Evolutionary conservation across 192 early-diverging fungal genomes (phyloP).

Genomic region (Chytriomyces hyalinus): DNA sequence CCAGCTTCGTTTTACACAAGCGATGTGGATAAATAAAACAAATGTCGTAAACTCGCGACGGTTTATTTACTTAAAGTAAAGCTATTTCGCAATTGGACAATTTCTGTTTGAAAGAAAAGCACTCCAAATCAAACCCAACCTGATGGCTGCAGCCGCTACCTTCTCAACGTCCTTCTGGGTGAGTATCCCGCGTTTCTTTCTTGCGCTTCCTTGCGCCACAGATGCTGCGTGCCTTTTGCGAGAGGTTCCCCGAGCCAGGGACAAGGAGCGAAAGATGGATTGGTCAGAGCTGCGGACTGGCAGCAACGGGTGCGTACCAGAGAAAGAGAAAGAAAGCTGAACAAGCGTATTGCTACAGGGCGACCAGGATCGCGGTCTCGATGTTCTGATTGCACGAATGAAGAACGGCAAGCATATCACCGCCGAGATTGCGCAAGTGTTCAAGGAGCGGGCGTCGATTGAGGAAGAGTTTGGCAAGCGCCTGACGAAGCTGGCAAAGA

Average conservation of each 20-base stretch:
- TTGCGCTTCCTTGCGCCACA: background rate
- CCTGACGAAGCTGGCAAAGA: slow-evolving; percentile 56
- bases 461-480: slow-evolving; percentile 65
- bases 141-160: slow-evolving; percentile 4
- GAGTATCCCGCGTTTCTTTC: background rate
- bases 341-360: slow-evolving; percentile 37
- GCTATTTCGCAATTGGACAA: too few relatives aligned
- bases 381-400: slow-evolving; percentile 54
- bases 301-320: too few relatives aligned
- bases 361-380: slow-evolving; percentile 55
- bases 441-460: slow-evolving; percentile 57
- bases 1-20: too few relatives aligned
- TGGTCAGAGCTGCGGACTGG: background rate
- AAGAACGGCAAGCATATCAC: slow-evolving; percentile 56
- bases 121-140: too few relatives aligned
- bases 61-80: too few relatives aligned
- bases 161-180: slow-evolving; percentile 55
- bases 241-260: too few relatives aligned
- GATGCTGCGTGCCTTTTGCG: background rate
- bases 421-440: slow-evolving; percentile 50
- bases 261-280: too few relatives aligned
- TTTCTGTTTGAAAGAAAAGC: too few relatives aligned
- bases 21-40: too few relatives aligned
- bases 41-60: too few relatives aligned
- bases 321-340: too few relatives aligned